Percentiles rank a stretch among this genome's conserved stretches.
phyloP scores from a whole-genome alignment of 768 basidiomycete genomes.

The Termitomyces titanicus region DNA sequence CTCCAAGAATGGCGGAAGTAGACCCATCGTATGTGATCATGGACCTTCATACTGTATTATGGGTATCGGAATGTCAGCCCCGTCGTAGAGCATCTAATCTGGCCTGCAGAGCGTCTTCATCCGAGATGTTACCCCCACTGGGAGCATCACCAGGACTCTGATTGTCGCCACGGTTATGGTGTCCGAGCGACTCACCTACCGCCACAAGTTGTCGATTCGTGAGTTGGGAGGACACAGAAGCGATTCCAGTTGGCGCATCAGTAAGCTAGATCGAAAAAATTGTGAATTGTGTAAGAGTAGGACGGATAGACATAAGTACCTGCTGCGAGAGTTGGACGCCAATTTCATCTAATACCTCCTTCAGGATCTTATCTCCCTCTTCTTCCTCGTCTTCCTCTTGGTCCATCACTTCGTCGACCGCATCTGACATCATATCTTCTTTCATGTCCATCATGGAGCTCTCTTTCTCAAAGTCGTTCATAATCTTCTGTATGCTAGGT shows the following conservation, averaged over 20 bases:
- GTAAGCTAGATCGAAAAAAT: constrained; percentile 52
- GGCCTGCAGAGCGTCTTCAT: constrained; percentile 93
- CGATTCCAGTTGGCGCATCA: constrained; percentile 77
- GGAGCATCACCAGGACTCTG: constrained; percentile 34
- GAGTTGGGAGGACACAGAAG: constrained; percentile 53
- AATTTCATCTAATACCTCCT: constrained; percentile 96
- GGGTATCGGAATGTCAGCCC: constrained; percentile 35
- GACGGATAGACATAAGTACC: constrained; percentile 35
- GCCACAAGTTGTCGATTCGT: constrained; percentile 78
- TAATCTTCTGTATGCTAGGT: constrained; percentile 91
- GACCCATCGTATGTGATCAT: not conserved
- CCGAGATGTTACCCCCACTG: constrained; percentile 46
- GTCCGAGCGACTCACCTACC: constrained; percentile 63
- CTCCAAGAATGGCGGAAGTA: not conserved
- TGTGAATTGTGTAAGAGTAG: constrained; percentile 5
- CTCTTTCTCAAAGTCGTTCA: constrained; percentile 98
- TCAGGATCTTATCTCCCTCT: constrained; percentile 93
- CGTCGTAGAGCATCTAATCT: constrained; percentile 85
- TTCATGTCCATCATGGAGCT: constrained; percentile 99
- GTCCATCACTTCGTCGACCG: constrained; percentile 88
- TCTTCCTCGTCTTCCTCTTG: constrained; percentile 96
- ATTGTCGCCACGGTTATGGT: constrained; percentile 18
- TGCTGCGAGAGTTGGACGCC: constrained; percentile 89
- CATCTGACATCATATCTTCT: constrained; percentile 99
- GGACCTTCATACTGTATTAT: constrained; percentile 6